Base-by-base conservation (phyloP, 345 rosid species). In the Camelina hispida region DNA sequence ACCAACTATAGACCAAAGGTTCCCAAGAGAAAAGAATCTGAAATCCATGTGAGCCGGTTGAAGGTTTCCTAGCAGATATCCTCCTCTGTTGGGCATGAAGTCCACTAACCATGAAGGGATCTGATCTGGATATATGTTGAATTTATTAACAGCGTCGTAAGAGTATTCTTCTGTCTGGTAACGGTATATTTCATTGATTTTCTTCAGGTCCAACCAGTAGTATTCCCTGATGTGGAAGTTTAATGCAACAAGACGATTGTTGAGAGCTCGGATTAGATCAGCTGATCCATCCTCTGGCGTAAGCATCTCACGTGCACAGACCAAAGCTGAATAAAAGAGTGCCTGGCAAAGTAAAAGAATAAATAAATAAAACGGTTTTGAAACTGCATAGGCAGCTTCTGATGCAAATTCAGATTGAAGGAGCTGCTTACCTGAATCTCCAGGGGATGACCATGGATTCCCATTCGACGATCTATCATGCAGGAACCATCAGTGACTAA, bases 401-500 rank as follows among this genome's bases (percentile, higher is more conserved):
- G 16, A 16, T 42, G 46, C 56, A 64, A 22, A 54, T 60, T 50
- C 62, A 62, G 9, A 59, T 7, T 44, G 69, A 32, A 30, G 16
- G 52, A 51, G 32, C 20, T 58, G 52, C 23, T 75, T 62, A 93
- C 98, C 91, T 93, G 98, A 57, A 93, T 93, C 81, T 93, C 97
- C 69, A 93, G 66, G 77, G 98, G 97, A 72, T 93, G 97, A 57
- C 98, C 98, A 80, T 93, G 97, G 81, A 93, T 93, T 73, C 97
- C 98, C 97, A 93, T 93, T 37, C 96, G 91, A 44, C 98, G 97
- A 74, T 93, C 98, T 78, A 93, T 91, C 98, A 93, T 93, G 85
- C 98, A 93, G 50, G 98, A 91, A 17, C 97, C 98, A 87, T 93
- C 98, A 3, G 98, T 93, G 53, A 91, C 98, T 84, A 93, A 76